Percentiles rank a stretch among this genome's conserved stretches.
phyloP scores from a whole-genome alignment of 1,284 basidiomycete genomes.

The Pascua guehoae region DNA sequence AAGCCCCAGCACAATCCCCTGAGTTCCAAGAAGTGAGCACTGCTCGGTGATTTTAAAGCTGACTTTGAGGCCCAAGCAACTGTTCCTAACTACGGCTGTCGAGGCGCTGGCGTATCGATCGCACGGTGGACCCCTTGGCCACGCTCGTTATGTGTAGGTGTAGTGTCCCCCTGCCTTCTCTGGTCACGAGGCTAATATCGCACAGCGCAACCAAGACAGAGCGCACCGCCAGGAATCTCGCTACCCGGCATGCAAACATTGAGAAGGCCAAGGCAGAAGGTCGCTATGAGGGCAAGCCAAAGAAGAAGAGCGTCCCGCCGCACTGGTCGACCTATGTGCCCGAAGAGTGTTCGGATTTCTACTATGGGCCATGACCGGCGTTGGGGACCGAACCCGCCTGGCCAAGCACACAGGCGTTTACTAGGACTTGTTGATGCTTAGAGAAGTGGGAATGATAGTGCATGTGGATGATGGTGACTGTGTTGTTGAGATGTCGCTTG shows the following conservation, averaged over 20 bases:
- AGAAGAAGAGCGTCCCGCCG: background rate
- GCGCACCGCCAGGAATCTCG: conserved; percentile 4
- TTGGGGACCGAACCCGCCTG: no score
- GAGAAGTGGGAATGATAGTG: no score
- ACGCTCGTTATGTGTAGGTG: conserved; percentile 20
- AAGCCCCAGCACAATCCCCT: conserved; percentile 17
- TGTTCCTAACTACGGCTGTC: conserved; percentile 17
- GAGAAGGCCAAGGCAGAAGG: conserved; percentile 16
- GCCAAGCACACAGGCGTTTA: no score
- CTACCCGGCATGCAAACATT: conserved; percentile 10
- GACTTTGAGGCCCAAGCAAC: background rate
- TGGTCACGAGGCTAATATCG: background rate
- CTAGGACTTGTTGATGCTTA: no score
- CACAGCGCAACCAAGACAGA: conserved; percentile 2
- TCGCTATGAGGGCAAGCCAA: conserved; percentile 1
- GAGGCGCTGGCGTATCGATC: conserved; percentile 25
- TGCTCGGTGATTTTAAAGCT: background rate
- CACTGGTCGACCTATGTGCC: no score
- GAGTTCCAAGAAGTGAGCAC: conserved; percentile 17
- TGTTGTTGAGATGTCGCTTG: no score
- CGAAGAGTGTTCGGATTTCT: no score
- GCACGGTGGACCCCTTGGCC: conserved; percentile 24
- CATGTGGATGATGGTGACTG: no score
- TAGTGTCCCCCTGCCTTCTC: background rate
- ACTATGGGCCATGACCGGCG: no score